Conservation (phyloP, 2,329 filamentous ascomycete species). For the Daldinia eschscholtzii region DNA sequence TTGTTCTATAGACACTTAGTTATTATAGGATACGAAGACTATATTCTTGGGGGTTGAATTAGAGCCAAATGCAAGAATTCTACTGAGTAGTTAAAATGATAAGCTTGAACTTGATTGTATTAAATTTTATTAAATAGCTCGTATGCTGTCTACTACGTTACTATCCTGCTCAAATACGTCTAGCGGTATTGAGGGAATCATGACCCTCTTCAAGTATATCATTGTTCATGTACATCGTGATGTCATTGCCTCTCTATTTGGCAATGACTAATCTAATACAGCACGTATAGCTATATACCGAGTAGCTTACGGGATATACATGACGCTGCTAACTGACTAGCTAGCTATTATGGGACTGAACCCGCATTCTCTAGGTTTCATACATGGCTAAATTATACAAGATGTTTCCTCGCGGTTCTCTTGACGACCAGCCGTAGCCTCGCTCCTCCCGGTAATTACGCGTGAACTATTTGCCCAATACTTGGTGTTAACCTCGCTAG, state of each 20-base stretch:
- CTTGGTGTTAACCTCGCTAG: background rate
- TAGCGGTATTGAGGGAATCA: background rate
- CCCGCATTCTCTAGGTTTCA: slow-evolving; percentile 11
- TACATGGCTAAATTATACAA: slow-evolving; percentile 23
- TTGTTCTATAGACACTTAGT: background rate
- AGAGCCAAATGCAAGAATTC: background rate
- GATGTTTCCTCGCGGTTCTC: background rate
- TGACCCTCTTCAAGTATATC: background rate
- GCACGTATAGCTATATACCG: background rate
- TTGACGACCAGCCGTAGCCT: slow-evolving; percentile 4
- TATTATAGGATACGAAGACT: background rate
- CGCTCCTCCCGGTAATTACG: background rate
- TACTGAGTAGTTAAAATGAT: background rate
- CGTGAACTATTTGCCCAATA: background rate
- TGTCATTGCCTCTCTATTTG: background rate
- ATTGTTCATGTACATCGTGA: background rate
- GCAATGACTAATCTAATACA: background rate
- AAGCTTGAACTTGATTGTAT: background rate
- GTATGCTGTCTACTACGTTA: background rate
- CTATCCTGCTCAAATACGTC: background rate
- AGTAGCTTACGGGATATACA: background rate
- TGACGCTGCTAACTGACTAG: background rate
- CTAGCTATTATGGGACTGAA: slow-evolving; percentile 12
- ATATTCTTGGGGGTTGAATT: background rate
- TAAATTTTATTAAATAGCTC: background rate